Percentiles rank a stretch among this genome's conserved stretches.
Conservation (phyloP, 345 rosid genomes). For the Turnera subulata region DNA sequence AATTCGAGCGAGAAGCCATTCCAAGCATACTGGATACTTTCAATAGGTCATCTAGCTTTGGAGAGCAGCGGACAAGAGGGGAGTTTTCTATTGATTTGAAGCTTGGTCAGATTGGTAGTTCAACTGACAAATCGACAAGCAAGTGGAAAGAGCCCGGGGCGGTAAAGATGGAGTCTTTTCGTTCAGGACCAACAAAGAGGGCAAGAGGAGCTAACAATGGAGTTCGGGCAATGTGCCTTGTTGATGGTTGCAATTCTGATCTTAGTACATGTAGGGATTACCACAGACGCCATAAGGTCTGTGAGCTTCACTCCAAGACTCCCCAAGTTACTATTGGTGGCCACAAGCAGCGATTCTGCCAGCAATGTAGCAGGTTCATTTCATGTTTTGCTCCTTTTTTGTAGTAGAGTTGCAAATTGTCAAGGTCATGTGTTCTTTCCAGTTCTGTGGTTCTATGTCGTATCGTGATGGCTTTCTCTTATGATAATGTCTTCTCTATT, state of each 20-base stretch:
- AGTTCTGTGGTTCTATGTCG: no score
- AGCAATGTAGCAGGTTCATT: conserved; percentile 89
- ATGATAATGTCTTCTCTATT: no score
- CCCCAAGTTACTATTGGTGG: conserved; percentile 63
- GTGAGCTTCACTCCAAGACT: conserved; percentile 81
- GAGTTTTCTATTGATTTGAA: conserved; percentile 71
- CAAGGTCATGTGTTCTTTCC: no score
- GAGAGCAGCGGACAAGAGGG: conserved; percentile 26
- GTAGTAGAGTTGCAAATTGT: no score
- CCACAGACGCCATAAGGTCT: conserved; percentile 89
- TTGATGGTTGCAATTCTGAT: conserved; percentile 68
- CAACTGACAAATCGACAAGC: conserved; percentile 30
- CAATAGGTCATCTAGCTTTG: conserved; percentile 39
- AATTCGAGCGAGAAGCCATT: conserved; percentile 45
- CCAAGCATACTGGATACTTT: conserved; percentile 31
- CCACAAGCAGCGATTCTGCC: conserved; percentile 74
- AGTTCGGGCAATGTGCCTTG: conserved; percentile 54
- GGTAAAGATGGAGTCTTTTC: conserved; percentile 30
- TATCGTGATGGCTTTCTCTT: no score
- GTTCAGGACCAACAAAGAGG: conserved; percentile 52
- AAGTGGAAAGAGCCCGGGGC: conserved; percentile 42
- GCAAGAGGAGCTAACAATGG: conserved; percentile 43
- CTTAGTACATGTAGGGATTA: conserved; percentile 70
- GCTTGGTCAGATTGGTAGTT: conserved; percentile 57
- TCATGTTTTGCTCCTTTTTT: background rate